Base-by-base conservation (phyloP, 2,329 filamentous ascomycete species). In the Apiospora aurea region DNA sequence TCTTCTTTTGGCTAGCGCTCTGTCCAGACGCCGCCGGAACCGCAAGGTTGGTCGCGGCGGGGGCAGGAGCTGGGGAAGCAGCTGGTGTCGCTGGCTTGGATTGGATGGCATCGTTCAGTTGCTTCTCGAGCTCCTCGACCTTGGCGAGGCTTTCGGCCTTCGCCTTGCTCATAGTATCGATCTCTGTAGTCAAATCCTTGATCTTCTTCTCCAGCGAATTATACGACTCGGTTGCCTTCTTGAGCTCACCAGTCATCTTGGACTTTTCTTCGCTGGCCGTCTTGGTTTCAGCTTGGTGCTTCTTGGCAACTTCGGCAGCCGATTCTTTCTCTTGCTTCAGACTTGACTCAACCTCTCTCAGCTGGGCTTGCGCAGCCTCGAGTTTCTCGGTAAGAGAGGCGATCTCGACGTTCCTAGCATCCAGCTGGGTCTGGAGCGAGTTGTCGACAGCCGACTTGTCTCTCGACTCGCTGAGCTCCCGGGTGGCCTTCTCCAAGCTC, bases 401-500 rank as follows among this genome's bases (percentile, higher is more conserved):
- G 57, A 90, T 85, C 71, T 89, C 85, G 57, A 79, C 77, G 70
- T 85, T 84, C 34, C 85, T 83, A 7, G 85, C 83, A 68, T 87
- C 83, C 4, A 90, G 80, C 73, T 89, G 81, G 16, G 84, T 81
- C 75, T 88, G 84, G n/a, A 89, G 77, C 6, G 85, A 84, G 4
- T 84, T 83, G 47, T 85, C 81, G 0, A 80, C 79, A 2, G 81
- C 80, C 21, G 78, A 77, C 13, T 81, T 79, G 69, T 87, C 85
- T 11, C 82, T 84, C 26, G 81, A 81, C 73, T 87, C 84, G 72
- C 76, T 87, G 8, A 94, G 83, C 76, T 94, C 91, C 16, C 88
- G 85, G 1, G 91, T 92, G 0, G 91, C 88, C 69, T 88, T 88
- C 78, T 95, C 92, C 1, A 95, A 82, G 71, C 87, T 93, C 77